These are phyloP conservation scores for Mycocentrospora acerina DNA, from an alignment of 2,329 filamentous ascomycete species.

Conservation along the genomic window DNA sequence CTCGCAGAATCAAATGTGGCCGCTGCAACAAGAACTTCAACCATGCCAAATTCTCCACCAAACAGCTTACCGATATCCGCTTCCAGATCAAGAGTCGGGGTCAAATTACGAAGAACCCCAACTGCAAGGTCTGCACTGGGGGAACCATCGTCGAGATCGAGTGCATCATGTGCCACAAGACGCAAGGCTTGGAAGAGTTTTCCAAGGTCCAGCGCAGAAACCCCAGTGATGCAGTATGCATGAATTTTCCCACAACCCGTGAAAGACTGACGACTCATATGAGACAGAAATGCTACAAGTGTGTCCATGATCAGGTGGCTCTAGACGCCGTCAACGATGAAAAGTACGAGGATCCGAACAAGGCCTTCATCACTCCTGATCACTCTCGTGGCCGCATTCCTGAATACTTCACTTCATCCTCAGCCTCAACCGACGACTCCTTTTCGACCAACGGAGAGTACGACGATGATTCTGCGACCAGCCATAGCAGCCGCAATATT, in stretches of 20 bases:
- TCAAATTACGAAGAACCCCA: slow-evolving; percentile 28
- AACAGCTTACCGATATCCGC: slow-evolving; percentile 45
- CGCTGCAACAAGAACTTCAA: slow-evolving; percentile 48
- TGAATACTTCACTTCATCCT: slow-evolving; percentile 22
- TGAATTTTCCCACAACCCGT: no score
- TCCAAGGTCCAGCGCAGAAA: slow-evolving; percentile 52
- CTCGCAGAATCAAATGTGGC: slow-evolving; percentile 45
- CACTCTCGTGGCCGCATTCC: slow-evolving; percentile 12
- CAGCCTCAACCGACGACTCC: slow-evolving; percentile 6
- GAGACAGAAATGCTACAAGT: slow-evolving; percentile 32
- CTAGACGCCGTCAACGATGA: slow-evolving; percentile 29
- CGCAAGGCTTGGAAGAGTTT: slow-evolving; percentile 52
- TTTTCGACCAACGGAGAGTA: slow-evolving; percentile 11
- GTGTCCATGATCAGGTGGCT: slow-evolving; percentile 28
- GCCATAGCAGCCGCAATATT: slow-evolving; percentile 6
- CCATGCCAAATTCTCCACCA: slow-evolving; percentile 48
- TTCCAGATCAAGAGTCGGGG: slow-evolving; percentile 12
- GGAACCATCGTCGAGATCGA: slow-evolving; percentile 48
- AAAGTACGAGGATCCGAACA: slow-evolving; percentile 29
- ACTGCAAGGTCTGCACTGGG: slow-evolving; percentile 50
- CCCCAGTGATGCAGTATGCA: slow-evolving; percentile 49
- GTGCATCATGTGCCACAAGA: slow-evolving; percentile 51
- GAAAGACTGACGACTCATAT: slow-evolving; percentile 7
- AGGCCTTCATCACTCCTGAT: slow-evolving; percentile 23
- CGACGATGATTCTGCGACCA: slow-evolving; percentile 8